Percentiles rank a stretch among this genome's conserved stretches.
Conservation (phyloP, 176 grass and related monocot genomes). For the Canna indica region DNA sequence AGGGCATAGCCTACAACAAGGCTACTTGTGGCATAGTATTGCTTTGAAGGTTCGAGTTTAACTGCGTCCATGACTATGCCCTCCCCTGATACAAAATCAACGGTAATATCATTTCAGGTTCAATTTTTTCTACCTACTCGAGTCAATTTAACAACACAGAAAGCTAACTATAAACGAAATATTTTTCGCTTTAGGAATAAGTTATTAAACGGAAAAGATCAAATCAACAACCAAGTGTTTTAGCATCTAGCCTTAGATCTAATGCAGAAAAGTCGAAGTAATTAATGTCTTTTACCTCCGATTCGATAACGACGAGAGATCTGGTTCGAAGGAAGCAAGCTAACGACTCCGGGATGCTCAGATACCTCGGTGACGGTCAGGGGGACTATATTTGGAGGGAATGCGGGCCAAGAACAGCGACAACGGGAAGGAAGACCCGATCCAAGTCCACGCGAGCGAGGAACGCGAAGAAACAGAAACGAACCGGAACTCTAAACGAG, state of each 20-base stretch:
- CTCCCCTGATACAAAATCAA: slow-evolving; percentile 1
- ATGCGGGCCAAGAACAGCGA: background rate
- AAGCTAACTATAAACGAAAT: background rate
- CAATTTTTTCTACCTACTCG: background rate
- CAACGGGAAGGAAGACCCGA: background rate
- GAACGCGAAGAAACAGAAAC: background rate
- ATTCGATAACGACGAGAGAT: background rate
- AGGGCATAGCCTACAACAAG: slow-evolving; percentile 18
- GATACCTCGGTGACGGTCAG: background rate
- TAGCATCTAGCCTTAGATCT: background rate
- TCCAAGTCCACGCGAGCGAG: background rate
- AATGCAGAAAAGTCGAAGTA: background rate
- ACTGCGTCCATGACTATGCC: background rate
- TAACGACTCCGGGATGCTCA: background rate
- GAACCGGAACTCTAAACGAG: background rate
- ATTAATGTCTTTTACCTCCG: background rate
- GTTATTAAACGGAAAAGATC: background rate
- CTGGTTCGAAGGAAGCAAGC: background rate
- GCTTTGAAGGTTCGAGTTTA: slow-evolving; percentile 5
- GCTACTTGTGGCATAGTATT: slow-evolving; percentile 9
- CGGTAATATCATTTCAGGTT: background rate
- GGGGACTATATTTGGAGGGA: background rate
- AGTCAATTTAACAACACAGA: background rate
- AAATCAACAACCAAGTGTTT: background rate
- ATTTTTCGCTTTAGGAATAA: background rate